Conservation (phyloP, 176 grass and related monocot species). For the Oryza coarctata region DNA sequence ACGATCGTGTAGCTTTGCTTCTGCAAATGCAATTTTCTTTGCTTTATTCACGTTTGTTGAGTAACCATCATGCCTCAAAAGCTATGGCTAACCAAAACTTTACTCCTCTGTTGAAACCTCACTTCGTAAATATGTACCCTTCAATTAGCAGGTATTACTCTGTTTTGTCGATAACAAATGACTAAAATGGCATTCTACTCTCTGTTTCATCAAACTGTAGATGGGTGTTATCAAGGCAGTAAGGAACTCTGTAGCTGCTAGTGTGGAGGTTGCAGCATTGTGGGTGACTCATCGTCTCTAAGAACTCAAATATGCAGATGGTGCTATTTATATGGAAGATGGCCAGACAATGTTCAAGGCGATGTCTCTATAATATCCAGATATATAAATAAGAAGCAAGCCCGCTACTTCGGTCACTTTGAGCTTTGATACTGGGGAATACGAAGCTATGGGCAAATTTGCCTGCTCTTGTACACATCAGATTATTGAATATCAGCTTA, state of each 20-base stretch:
- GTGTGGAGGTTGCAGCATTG: slow-evolving; percentile 71
- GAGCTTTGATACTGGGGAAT: slow-evolving; percentile 44
- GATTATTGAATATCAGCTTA: background rate
- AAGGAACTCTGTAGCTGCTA: slow-evolving; percentile 66
- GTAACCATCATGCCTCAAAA: slow-evolving; percentile 7
- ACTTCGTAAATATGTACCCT: background rate
- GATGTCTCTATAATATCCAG: slow-evolving; percentile 53
- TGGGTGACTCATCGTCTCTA: slow-evolving; percentile 98
- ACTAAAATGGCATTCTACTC: background rate
- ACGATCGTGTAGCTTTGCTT: background rate
- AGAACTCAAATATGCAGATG: slow-evolving; percentile 92
- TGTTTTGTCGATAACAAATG: background rate
- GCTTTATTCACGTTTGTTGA: slow-evolving; percentile 8
- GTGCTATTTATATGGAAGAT: slow-evolving; percentile 96
- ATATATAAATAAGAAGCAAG: slow-evolving; percentile 83
- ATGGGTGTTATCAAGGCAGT: slow-evolving; percentile 83
- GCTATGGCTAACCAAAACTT: background rate
- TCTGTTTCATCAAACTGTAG: slow-evolving; percentile 42
- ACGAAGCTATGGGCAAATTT: background rate
- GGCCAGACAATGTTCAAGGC: slow-evolving; percentile 73
- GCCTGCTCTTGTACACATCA: background rate
- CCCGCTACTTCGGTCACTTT: slow-evolving; percentile 53
- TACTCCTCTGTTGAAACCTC: background rate
- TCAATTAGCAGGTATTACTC: background rate
- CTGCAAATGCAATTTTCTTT: background rate